Evolutionary conservation across 805 yeast species (phyloP), one percentile per base, ranked within the genome.

Genomic region (Pichia californica): DNA sequence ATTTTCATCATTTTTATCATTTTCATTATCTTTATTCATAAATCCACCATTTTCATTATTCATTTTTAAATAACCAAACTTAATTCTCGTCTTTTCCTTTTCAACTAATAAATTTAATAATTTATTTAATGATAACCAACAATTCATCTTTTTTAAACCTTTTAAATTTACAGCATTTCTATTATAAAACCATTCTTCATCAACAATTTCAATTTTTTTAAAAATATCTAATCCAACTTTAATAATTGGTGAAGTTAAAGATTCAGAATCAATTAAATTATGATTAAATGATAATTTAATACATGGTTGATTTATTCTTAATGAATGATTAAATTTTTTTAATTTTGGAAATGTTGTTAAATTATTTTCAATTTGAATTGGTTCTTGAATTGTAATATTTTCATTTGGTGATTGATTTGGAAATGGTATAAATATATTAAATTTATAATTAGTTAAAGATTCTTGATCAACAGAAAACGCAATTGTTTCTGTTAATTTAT

Each of bases 341-440:
- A 31, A 11, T 20, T 28, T 38, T 3, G 38, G 45, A 20, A 31
- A 49, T 15, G 40, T 40, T 30, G 15, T 29, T 13, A 37, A 14
- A 34, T 33, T 44, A 21, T 36, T 27, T 14, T 16, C 10, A 2
- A 44, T 3, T 27, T 40, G 25, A 27, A 44, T 44, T 21, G 47
- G 47, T 44, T 31, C 54, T 36, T 21, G 61, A 53, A 37, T 49
- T 44, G 27, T 47, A 11, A 30, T 51, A 29, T 50, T 50, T 41
- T 28, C 42, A 34, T 41, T 41, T 14, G 39, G 45, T 33, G 18
- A 49, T 27, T 52, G 52, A 5, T 49, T 41, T 2, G 62, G 61
- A 21, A 56, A 48, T 3, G 64, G 63, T 5, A 59, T 25, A 26
- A 52, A 52, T 23, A 60, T 55, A 27, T 49, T 50, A 37, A 58